Evolutionary conservation across 1,139 yeast species (phyloP).

Genomic region (Hansenula sp.): DNA sequence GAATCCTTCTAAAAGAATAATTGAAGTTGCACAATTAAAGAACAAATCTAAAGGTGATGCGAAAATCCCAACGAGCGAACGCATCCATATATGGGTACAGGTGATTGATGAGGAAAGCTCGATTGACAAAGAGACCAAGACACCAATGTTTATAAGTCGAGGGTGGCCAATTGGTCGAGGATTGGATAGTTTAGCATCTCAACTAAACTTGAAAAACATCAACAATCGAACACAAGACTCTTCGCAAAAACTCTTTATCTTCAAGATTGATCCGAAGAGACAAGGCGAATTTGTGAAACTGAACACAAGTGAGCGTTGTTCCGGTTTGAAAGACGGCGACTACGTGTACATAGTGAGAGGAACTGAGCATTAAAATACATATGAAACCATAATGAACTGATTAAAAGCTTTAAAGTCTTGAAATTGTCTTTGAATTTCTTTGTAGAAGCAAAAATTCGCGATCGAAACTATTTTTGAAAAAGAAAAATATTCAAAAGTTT

Average conservation of each 20-base stretch:
- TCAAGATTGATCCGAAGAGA: constrained; percentile 26
- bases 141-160: constrained; percentile 51
- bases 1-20: constrained; percentile 25
- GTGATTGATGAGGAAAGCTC: constrained; percentile 34
- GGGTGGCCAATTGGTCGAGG: constrained; percentile 78
- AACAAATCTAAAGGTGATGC: constrained; percentile 67
- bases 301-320: constrained; percentile 40
- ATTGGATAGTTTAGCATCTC: constrained; percentile 61
- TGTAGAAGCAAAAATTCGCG: too few relatives aligned
- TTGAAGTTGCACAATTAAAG: constrained; percentile 41
- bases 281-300: constrained; percentile 28
- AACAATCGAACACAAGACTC: constrained; percentile 48
- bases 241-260: constrained; percentile 26
- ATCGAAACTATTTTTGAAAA: too few relatives aligned
- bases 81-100: constrained; percentile 63
- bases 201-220: constrained; percentile 49
- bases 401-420: neutral
- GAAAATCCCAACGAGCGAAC: constrained; percentile 47
- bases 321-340: constrained; percentile 46
- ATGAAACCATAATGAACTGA: neutral
- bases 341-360: constrained; percentile 59
- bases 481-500: too few relatives aligned
- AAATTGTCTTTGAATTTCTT: too few relatives aligned
- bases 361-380: constrained; percentile 7
- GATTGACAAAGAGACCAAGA: constrained; percentile 24